Percentiles rank a stretch among this genome's conserved stretches.
Evolutionary conservation across 208 protist species (phyloP).

Genomic region (Crithidia bombi): DNA sequence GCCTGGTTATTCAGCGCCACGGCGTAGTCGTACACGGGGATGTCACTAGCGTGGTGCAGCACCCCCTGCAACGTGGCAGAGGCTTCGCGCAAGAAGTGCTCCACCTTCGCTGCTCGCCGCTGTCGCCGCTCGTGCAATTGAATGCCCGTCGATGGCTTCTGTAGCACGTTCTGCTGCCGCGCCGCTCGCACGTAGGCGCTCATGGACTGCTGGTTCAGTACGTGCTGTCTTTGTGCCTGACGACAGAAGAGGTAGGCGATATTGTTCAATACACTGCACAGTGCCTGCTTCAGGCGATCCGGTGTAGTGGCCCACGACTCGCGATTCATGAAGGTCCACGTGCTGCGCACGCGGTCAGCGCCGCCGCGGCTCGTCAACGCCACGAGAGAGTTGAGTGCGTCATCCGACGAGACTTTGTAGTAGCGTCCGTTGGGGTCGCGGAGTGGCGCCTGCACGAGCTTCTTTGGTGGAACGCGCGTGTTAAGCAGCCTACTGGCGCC

Average conservation of each 20-base stretch:
- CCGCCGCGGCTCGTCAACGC: neutral
- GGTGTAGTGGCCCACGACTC: neutral
- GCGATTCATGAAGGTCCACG: conserved; percentile 5
- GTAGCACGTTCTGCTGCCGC: conserved; percentile 27
- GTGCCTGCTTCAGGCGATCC: conserved; percentile 37
- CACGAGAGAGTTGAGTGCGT: neutral
- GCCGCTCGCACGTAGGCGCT: conserved; percentile 23
- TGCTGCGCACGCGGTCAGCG: neutral
- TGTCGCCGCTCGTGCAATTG: conserved; percentile 25
- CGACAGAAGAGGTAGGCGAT: conserved; percentile 48
- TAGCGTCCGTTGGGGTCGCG: neutral
- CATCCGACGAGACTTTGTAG: neutral
- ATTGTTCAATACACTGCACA: conserved; percentile 51
- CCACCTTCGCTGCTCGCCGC: conserved; percentile 22
- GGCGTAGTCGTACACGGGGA: conserved; percentile 48
- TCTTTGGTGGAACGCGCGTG: too few species aligned
- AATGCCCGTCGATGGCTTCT: conserved; percentile 20
- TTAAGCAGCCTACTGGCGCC: neutral
- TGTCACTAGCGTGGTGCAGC: conserved; percentile 32
- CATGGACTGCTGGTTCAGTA: conserved; percentile 26
- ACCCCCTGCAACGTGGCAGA: conserved; percentile 26
- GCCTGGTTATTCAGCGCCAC: conserved; percentile 58
- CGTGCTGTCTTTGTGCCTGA: conserved; percentile 39
- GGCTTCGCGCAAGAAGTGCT: conserved; percentile 30
- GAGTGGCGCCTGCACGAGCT: too few species aligned